Evolutionary conservation across 805 yeast species (phyloP), one percentile per base, ranked within the genome.

Genomic region (Candida odintsovae): DNA sequence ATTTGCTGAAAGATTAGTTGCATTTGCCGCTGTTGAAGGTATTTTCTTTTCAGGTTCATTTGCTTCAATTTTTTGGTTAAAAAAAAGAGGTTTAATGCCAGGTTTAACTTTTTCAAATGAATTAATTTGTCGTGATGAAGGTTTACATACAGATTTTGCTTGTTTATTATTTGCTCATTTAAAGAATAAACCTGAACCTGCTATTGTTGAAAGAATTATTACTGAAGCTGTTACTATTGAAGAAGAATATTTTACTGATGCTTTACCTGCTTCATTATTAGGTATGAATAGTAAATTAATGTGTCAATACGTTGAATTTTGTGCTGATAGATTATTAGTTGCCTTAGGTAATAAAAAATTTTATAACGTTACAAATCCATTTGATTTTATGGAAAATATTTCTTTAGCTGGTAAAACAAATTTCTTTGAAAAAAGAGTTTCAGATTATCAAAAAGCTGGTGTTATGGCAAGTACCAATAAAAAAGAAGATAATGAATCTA

Each of bases 381-480:
- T 92, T 67, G 99, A 92, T 70, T 92, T 92, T 67, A 92, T 92
- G 99, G 99, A 92, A 76, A 92, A 94, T 76, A 92, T 92, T 63
- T 92, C 98, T 9, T 80, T 92, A 59, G 95, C 97, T 49, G 99
- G 99, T 71, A 92, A 92, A 81, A 92, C 99, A 61, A 92, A 94
- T 77, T 92, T 92, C 82, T 92, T 92, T 66, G 99, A 92, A 78
- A 92, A 92, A 82, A 86, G 99, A 74, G 99, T 92, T 48, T 86
- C 96, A 49, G 99, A 92, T 72, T 92, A 92, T 74, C 99, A 92
- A 75, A 94, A 92, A 76, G 98, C 99, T 49, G 98, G 99, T 76
- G 99, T 92, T 63, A 92, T 92, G 94, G 92, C 96, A 56, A 76
- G 77, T 56, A 68, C 80, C 45, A 69, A 43, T 41, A 58, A 70